Evolutionary conservation across 2,329 filamentous ascomycete species (phyloP).

Genomic region (Arthrobotrys entomopaga): DNA sequence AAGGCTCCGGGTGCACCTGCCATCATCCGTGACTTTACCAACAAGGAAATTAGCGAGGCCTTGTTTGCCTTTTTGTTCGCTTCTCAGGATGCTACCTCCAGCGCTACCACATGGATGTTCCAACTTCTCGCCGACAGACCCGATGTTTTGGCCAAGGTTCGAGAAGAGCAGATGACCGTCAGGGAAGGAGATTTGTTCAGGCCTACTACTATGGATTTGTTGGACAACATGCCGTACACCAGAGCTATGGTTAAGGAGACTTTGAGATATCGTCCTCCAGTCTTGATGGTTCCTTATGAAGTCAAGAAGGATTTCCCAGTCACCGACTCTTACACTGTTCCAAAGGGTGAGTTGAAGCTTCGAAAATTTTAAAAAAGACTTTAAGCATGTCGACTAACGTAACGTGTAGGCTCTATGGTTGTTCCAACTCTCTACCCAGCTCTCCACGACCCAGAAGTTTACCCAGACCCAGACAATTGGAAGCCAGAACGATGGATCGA

Average conservation of each 20-base stretch:
- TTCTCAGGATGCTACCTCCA: slow-evolving; percentile 95
- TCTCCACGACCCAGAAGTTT: slow-evolving; percentile 90
- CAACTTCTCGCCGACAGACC: slow-evolving; percentile 92
- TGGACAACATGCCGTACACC: slow-evolving; percentile 89
- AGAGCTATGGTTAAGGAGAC: slow-evolving; percentile 91
- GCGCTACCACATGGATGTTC: slow-evolving; percentile 93
- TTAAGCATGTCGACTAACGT: slow-evolving; percentile 9
- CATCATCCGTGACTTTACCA: slow-evolving; percentile 83
- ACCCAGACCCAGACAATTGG: slow-evolving; percentile 86
- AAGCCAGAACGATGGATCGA: slow-evolving; percentile 91
- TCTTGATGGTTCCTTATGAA: slow-evolving; percentile 95
- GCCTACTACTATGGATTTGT: slow-evolving; percentile 80
- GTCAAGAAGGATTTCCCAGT: slow-evolving; percentile 96
- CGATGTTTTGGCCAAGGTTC: slow-evolving; percentile 88
- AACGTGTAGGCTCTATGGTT: slow-evolving; percentile 81
- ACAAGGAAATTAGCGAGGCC: slow-evolving; percentile 91
- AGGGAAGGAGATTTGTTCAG: slow-evolving; percentile 79
- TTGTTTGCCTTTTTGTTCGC: slow-evolving; percentile 97
- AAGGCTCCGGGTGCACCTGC: slow-evolving; percentile 74
- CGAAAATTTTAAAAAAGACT: slow-evolving; percentile 7
- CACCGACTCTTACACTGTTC: slow-evolving; percentile 85
- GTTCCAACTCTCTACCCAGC: slow-evolving; percentile 90
- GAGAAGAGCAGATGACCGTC: slow-evolving; percentile 84
- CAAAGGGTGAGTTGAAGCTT: slow-evolving; percentile 72
- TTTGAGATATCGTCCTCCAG: slow-evolving; percentile 91